phyloP scores from a whole-genome alignment of 345 rosid genomes.

The Cardamine chenopodiifolia region DNA sequence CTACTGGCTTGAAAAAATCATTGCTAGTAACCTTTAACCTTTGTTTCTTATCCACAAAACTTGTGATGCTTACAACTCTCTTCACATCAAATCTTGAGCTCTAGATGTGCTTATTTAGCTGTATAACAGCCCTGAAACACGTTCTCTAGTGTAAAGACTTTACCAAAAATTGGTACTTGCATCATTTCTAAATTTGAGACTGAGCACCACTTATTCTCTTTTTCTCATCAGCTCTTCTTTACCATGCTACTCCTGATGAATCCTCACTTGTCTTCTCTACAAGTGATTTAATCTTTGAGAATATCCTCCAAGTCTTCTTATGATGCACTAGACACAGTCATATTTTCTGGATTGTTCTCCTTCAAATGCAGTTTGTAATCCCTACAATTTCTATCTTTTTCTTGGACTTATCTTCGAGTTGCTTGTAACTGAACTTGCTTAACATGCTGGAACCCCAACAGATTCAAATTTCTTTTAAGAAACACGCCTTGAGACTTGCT shows the following conservation, averaged over 20 bases:
- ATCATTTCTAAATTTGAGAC: not conserved
- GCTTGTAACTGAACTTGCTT: not conserved
- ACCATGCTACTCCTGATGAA: not conserved
- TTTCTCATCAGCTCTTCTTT: not conserved
- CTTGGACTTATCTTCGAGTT: not conserved
- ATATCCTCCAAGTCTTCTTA: not conserved
- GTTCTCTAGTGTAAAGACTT: not conserved
- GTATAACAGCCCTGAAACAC: not conserved
- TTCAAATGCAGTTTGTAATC: not conserved
- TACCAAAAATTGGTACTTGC: not conserved
- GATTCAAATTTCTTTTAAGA: not conserved
- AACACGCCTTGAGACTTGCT: not conserved
- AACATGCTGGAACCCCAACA: not conserved
- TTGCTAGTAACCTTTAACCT: not conserved
- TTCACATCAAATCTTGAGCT: not conserved
- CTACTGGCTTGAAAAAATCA: not conserved
- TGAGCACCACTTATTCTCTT: not conserved
- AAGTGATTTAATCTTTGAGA: not conserved
- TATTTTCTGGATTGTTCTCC: not conserved
- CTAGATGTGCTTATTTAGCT: not conserved
- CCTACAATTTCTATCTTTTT: not conserved
- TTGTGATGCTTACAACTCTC: not conserved
- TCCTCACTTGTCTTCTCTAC: not conserved
- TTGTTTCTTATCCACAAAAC: not conserved
- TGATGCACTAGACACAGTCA: not conserved